Conservation (phyloP, 2,329 filamentous ascomycete genomes). For the Hypoxylon sp. region DNA sequence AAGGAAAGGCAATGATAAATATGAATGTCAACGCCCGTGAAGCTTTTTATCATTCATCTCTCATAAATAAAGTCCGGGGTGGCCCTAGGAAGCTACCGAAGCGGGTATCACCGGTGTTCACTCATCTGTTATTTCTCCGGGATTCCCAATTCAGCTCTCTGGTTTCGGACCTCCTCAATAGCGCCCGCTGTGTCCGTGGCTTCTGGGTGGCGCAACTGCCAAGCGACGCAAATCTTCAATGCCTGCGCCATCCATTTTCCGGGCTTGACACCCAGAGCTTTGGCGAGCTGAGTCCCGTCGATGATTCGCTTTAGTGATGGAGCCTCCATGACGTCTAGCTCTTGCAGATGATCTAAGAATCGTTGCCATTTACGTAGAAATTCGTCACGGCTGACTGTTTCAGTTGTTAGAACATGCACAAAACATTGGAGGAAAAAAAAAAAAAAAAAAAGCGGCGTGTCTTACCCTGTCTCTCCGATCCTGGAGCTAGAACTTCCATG, state of each 20-base stretch:
- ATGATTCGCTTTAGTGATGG: conserved; percentile 73
- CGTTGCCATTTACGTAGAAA: conserved; percentile 65
- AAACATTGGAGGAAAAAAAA: not conserved
- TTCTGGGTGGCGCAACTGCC: conserved; percentile 87
- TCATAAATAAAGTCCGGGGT: not conserved
- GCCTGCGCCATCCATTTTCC: conserved; percentile 89
- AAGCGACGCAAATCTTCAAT: conserved; percentile 83
- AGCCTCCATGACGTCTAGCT: conserved; percentile 69
- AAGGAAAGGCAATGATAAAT: not conserved
- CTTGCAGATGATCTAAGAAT: conserved; percentile 68
- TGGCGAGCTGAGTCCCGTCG: conserved; percentile 80
- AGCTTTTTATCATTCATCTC: not conserved
- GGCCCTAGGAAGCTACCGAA: not conserved
- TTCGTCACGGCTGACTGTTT: conserved; percentile 46
- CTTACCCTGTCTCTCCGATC: conserved; percentile 58
- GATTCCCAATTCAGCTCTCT: conserved; percentile 66
- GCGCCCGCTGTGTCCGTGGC: conserved; percentile 70
- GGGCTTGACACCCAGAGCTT: conserved; percentile 76
- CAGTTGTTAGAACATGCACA: conserved; percentile 30
- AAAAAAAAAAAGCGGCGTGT: conserved; percentile 17
- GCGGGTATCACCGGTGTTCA: conserved; percentile 39
- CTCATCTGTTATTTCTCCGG: conserved; percentile 29
- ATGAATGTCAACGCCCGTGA: not conserved
- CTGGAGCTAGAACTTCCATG: conserved; percentile 56
- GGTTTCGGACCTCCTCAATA: conserved; percentile 69